Percentiles rank a stretch among this genome's conserved stretches.
Conservation (phyloP, 192 early-diverging fungal species). For the Umbelopsis vinacea region DNA sequence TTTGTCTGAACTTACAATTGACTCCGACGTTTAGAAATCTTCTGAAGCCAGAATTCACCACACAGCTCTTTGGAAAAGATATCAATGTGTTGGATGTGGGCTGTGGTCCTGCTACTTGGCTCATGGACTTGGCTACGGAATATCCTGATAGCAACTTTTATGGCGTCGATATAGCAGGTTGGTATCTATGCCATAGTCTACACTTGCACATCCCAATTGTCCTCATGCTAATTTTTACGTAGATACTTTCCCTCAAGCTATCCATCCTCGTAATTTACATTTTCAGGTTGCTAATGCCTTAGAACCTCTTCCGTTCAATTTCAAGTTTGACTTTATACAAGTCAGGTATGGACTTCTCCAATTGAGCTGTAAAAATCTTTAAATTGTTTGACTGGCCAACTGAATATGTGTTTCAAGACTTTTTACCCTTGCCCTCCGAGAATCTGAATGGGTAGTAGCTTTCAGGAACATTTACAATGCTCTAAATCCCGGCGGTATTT, state of each 20-base stretch:
- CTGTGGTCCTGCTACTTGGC: slow-evolving; percentile 44
- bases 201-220: not conserved
- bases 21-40: not conserved
- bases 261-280: slow-evolving; percentile 1
- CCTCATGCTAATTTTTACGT: not conserved
- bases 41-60: not conserved
- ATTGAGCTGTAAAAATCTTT: too few relatives aligned
- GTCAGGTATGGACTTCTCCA: not conserved
- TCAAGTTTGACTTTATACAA: not conserved
- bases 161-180: slow-evolving; percentile 51
- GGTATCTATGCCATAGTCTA: not conserved
- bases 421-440: not conserved
- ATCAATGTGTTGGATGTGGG: slow-evolving; percentile 35
- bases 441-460: not conserved
- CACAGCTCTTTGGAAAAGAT: slow-evolving; percentile 11
- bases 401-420: not conserved
- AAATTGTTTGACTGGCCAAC: too few relatives aligned
- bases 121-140: slow-evolving; percentile 51
- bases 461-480: not conserved
- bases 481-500: not conserved
- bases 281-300: not conserved
- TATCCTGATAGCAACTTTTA: slow-evolving; percentile 50
- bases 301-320: not conserved
- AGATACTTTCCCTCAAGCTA: slow-evolving; percentile 10
- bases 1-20: not conserved